Conservation (phyloP, 805 yeast species). For the Candida tibetensis region DNA sequence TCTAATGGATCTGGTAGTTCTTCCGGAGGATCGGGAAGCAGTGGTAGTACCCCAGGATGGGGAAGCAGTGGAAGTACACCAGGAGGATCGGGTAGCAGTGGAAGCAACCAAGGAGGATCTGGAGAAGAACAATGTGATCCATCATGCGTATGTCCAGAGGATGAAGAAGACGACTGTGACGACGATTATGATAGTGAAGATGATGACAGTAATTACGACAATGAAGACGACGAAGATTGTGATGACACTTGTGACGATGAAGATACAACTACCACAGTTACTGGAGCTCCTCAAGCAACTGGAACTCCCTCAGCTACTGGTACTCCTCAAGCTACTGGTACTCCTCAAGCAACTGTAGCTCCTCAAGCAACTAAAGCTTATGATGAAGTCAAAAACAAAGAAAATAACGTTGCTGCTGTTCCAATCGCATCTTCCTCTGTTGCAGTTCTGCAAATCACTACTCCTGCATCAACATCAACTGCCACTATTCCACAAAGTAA, state of each 20-base stretch:
- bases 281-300: background rate
- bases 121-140: conserved; percentile 13
- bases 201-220: conserved; percentile 10
- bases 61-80: background rate
- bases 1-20: conserved; percentile 5
- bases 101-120: conserved; percentile 2
- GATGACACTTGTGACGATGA: conserved; percentile 6
- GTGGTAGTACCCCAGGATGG: background rate
- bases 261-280: conserved; percentile 1
- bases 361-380: too few species aligned
- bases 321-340: conserved; percentile 3
- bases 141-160: conserved; percentile 11
- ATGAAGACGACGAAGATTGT: conserved; percentile 10
- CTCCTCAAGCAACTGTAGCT: conserved; percentile 5
- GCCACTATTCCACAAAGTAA: conserved; percentile 8
- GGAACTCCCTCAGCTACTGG: conserved; percentile 1
- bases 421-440: too few species aligned
- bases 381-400: too few species aligned
- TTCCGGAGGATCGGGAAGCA: background rate
- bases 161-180: conserved; percentile 12
- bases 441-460: too few species aligned
- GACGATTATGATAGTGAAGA: conserved; percentile 9
- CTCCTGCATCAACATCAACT: background rate
- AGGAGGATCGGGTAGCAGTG: background rate
- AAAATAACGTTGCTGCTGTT: too few species aligned